These are phyloP conservation scores for Phanerochaete sordida DNA, from an alignment of 768 basidiomycete species.

Conservation along the genomic window DNA sequence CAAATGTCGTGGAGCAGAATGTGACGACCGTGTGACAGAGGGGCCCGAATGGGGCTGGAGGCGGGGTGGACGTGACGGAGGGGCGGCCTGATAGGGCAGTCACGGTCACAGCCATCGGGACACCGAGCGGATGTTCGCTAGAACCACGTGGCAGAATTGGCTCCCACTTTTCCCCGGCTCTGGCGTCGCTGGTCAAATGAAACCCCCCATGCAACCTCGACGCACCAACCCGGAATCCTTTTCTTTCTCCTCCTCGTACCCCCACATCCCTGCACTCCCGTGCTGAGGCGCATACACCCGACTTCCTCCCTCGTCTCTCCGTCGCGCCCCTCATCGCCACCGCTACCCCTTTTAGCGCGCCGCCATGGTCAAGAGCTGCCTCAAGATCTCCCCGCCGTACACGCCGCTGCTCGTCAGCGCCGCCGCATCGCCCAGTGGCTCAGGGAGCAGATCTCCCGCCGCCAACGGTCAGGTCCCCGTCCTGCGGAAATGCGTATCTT, in stretches of 20 bases:
- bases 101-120: conserved; percentile 1
- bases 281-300: not conserved
- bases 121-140: not conserved
- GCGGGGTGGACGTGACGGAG: not conserved
- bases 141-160: conserved; percentile 4
- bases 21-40: not conserved
- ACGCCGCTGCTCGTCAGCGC: conserved; percentile 9
- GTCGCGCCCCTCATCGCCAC: not conserved
- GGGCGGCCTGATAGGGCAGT: not conserved
- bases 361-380: conserved; percentile 16
- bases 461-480: not conserved
- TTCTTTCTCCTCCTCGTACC: not conserved
- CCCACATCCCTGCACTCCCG: not conserved
- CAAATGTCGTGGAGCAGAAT: not conserved
- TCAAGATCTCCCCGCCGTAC: conserved; percentile 13
- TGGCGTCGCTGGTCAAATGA: conserved; percentile 3
- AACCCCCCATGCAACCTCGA: conserved; percentile 8
- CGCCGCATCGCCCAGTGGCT: conserved; percentile 2
- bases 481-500: conserved; percentile 12
- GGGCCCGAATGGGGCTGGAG: not conserved
- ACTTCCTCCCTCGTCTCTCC: not conserved
- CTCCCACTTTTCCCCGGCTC: conserved; percentile 11
- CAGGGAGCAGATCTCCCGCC: conserved; percentile 3
- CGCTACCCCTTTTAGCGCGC: not conserved
- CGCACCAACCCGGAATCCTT: not conserved